phyloP scores from a whole-genome alignment of 148 eudicot genomes.

The Heliamphora exappendiculata region DNA sequence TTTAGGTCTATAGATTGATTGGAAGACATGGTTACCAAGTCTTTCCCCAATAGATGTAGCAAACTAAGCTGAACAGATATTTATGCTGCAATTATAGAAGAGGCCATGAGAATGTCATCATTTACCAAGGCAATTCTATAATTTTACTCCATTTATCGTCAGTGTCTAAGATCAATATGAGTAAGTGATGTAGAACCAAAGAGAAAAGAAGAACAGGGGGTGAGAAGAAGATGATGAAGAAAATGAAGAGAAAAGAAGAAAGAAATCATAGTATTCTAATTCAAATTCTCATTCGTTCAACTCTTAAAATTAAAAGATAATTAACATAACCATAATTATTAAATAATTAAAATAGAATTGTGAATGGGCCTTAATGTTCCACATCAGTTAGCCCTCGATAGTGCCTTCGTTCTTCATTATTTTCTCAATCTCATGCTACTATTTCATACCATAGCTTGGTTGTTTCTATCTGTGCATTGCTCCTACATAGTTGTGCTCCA shows the following conservation, averaged over 20 bases:
- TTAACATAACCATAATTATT: too few relatives aligned
- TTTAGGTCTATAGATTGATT: background rate
- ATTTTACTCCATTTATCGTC: background rate
- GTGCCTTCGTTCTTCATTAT: background rate
- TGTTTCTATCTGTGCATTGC: conserved; percentile 1
- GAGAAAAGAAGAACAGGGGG: too few relatives aligned
- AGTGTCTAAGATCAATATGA: background rate
- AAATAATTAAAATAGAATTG: too few relatives aligned
- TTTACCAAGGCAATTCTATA: background rate
- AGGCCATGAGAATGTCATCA: background rate
- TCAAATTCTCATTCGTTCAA: too few relatives aligned
- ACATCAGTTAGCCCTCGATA: too few relatives aligned
- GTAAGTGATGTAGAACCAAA: background rate
- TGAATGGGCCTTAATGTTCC: too few relatives aligned
- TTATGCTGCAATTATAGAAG: background rate
- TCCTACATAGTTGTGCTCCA: background rate
- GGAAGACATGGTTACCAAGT: background rate
- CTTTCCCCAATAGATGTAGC: background rate
- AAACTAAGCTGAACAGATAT: background rate
- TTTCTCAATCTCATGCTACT: background rate
- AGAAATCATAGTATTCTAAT: too few relatives aligned
- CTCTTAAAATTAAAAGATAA: too few relatives aligned
- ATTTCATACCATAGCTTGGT: background rate
- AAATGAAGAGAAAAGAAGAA: too few relatives aligned
- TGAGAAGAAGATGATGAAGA: too few relatives aligned